phyloP scores from a whole-genome alignment of 2,329 filamentous ascomycete genomes.

The Diplodia scrobiculata region DNA sequence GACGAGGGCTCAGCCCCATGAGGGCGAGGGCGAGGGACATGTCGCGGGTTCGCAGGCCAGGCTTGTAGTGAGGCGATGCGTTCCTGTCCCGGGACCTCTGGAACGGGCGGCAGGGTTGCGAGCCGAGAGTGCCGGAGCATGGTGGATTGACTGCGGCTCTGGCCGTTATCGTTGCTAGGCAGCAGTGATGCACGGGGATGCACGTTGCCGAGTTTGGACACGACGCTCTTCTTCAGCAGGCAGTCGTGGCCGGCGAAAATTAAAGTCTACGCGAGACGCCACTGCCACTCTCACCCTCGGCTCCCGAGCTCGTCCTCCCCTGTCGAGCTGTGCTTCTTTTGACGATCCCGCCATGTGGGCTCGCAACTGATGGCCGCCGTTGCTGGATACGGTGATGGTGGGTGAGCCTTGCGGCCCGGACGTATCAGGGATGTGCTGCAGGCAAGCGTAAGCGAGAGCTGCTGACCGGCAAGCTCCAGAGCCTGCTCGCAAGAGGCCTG shows the following conservation, averaged over 20 bases:
- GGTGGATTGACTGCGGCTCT: conserved; percentile 4
- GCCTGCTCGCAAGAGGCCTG: neutral
- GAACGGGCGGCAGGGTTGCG: conserved; percentile 6
- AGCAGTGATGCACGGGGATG: conserved; percentile 7
- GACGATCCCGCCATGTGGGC: neutral
- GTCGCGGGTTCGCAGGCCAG: neutral
- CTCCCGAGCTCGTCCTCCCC: neutral
- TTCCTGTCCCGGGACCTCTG: neutral
- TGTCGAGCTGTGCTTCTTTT: neutral
- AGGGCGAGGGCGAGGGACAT: neutral
- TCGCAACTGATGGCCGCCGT: neutral
- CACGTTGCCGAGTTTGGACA: conserved; percentile 9
- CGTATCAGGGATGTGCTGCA: neutral
- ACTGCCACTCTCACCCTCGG: neutral
- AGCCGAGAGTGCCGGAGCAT: neutral
- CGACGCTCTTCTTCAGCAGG: neutral
- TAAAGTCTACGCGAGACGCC: conserved; percentile 8
- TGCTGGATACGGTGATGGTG: neutral
- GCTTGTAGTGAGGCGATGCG: neutral
- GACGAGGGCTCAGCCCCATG: conserved; percentile 15
- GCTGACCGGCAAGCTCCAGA: conserved; percentile 1
- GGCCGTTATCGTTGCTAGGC: conserved; percentile 3
- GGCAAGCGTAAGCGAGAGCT: conserved; percentile 9
- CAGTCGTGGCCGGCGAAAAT: neutral
- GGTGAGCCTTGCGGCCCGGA: neutral